Base-by-base conservation (phyloP, 2,329 filamentous ascomycete species). In the Apiospora kogelbergensis region DNA sequence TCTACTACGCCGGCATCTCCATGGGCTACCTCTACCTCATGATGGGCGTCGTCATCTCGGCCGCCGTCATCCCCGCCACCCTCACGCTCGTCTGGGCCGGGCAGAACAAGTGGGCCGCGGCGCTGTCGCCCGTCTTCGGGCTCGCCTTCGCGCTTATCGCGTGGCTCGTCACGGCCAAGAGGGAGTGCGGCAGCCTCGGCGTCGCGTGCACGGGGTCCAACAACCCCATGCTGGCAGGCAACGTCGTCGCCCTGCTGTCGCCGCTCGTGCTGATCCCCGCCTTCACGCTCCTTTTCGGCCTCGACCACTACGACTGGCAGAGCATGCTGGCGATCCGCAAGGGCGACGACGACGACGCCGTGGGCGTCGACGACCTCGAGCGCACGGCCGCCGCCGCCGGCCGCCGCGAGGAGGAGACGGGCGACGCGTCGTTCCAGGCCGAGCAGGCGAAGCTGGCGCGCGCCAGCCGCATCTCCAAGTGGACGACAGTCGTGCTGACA, bases 21-120 rank as follows among this genome's bases (percentile, higher is more conserved):
- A 96, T 97, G 93, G 94, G 94, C 13, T 97, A 95, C 75, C 84
- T 97, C 3, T 97, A 97, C 76, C 83, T 97, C 1, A 88, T 97
- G 77, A 97, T 97, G 94, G 95, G 94, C 9, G 92, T 94, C 66
- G 93, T 97, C 75, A 96, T 97, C 76, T 94, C 91, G 0, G 89
- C 92, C 0, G 94, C 93, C 3, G 94, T 97, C 3, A 86, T 97
- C 15, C 94, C 95, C 0, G 93, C 93, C 0, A 91, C 93, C 0
- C 82, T 97, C 71, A 93, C 93, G 0, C 86, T 97, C 0, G 84
- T 94, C 70, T 97, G 94, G 93, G 88, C 87, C 65, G 89, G 91
- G 1, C 94, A 97, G 78, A 94, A 93, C 76, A 90, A 89, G 83
- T 89, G 88, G 78, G 92, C 93, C 1, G 93, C 92, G 0, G 88